Evolutionary conservation across 2,329 filamentous ascomycete genomes (phyloP), one percentile per base, ranked within the genome.

Genomic region (Cercospora nicotianae): DNA sequence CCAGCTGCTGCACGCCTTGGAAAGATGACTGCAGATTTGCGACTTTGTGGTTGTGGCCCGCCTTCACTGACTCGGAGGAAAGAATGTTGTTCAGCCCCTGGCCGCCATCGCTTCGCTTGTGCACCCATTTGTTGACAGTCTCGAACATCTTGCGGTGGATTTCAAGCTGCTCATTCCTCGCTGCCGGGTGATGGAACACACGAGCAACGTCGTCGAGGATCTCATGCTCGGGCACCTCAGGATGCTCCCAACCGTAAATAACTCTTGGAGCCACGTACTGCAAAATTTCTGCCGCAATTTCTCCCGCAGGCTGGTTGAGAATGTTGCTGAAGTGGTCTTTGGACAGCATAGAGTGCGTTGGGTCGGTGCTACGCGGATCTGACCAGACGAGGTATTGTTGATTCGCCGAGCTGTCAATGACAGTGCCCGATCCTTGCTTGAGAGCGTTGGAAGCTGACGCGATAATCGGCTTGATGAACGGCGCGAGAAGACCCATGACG

Each of bases 391-490:
- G 79, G 67, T 82, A 84, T 67, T 85, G 83, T 72, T 84, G 82
- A 67, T 83, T 82, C 4, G 79, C 82, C 12, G 79, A 80, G n/a
- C 81, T 79, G 65, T 84, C 83, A 39, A 90, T 83, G 28, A 91
- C 87, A 0, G 88, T 87, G 0, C 91, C 91, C 9, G 93, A 97
- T 3, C 95, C 94, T 26, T 90, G 87, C 81, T 98, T 96, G 28
- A 99, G 84, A 36, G 89, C 87, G 76, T 94, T 89, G 23, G 93
- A 94, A 5, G 94, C 93, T 63, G 91, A 88, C 63, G 90, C 91
- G 79, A 99, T 97, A 77, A 99, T 90, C 10, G 95, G 95, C 65
- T 93, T 89, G 69, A 99, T 87, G 79, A 96, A 98, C 0, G 95
- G 95, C 0, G 95, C 92, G 18, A 99, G 85, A 1, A 99, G 86